Percentiles rank a stretch among this genome's conserved stretches.
These are phyloP conservation scores for Xerocomus brunneocitrinus DNA, from an alignment of 768 basidiomycete species.

Conservation along the genomic window DNA sequence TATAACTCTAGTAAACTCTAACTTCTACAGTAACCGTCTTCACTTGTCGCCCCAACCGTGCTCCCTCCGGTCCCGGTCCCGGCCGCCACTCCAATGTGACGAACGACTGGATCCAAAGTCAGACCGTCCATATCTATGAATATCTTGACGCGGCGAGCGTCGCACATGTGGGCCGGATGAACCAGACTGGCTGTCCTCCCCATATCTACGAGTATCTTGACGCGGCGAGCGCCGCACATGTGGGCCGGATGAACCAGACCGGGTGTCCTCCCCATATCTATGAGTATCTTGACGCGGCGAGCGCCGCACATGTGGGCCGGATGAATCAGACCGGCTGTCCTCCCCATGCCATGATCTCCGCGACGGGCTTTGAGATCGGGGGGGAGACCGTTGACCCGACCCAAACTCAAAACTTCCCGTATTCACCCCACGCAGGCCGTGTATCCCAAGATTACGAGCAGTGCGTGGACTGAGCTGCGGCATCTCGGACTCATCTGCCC, in stretches of 20 bases:
- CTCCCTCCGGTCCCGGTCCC: conserved; percentile 1
- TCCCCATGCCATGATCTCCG: conserved; percentile 10
- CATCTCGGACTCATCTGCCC: conserved; percentile 26
- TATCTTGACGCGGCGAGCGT: conserved; percentile 4
- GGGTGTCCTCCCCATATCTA: neutral
- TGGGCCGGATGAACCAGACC: neutral
- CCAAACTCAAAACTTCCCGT: conserved; percentile 1
- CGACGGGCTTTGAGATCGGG: conserved; percentile 1
- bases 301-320: neutral
- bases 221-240: conserved; percentile 1
- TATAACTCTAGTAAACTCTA: neutral
- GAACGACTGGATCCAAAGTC: conserved; percentile 4
- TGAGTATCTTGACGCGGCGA: conserved; percentile 1
- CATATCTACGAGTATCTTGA: neutral
- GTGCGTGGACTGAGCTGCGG: conserved; percentile 42
- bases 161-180: neutral
- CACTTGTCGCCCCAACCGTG: neutral
- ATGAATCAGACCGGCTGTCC: neutral
- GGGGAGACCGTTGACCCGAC: conserved; percentile 4
- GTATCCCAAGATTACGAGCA: conserved; percentile 49
- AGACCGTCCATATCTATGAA: conserved; percentile 1
- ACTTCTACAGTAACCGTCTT: neutral
- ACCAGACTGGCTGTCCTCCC: neutral
- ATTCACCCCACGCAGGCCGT: conserved; percentile 31
- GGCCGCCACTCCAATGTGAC: conserved; percentile 1